Base-by-base conservation (phyloP, 2,329 filamentous ascomycete genomes). In the Parastagonospora nodorum region DNA sequence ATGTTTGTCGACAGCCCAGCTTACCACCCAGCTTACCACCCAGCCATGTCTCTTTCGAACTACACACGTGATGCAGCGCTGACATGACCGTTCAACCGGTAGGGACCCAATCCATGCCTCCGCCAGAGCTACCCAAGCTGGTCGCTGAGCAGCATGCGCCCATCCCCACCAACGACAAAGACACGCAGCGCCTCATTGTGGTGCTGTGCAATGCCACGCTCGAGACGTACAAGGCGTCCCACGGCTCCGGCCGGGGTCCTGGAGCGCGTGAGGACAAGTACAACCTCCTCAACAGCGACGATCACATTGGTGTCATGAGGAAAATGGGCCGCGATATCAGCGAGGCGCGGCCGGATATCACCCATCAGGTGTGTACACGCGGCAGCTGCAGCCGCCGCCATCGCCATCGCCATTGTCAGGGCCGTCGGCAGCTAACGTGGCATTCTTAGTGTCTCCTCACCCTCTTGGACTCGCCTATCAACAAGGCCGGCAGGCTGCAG, bases 311-410 rank as follows among this genome's bases (percentile, higher is more conserved):
- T 57, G 89, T 97, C 60, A 96, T 99, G 92, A 88, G 94, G 69
- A 99, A 97, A 82, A 97, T 97, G 93, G 96, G 96, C 74, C 85
- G 94, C 65, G 94, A 99, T 74, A 97, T 99, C 61, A 97, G 92
- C 74, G 94, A 99, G 77, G 94, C 94, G 53, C 87, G 94, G 64
- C 94, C 94, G 38, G 94, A 99, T 76, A 99, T 99, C 69, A 96
- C 94, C 39, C 94, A 99, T 75, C 94, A 97, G 90, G 93, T 97
- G 80, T 69, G 84, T 75, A 39, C 49, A 53, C 31, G 38, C 56
- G 42, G 48, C 36, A 45, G 44, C 38, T 43, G 30, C 28, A 27
- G 19, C 29, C 29, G 19, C 28, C 19, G 55, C 35, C 46, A 47
- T 10, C 39, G 3, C 19, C 19, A 24, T 24, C 19, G 19, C 19